Conservation (phyloP, 2,329 filamentous ascomycete species). For the Ophiostoma populinum region DNA sequence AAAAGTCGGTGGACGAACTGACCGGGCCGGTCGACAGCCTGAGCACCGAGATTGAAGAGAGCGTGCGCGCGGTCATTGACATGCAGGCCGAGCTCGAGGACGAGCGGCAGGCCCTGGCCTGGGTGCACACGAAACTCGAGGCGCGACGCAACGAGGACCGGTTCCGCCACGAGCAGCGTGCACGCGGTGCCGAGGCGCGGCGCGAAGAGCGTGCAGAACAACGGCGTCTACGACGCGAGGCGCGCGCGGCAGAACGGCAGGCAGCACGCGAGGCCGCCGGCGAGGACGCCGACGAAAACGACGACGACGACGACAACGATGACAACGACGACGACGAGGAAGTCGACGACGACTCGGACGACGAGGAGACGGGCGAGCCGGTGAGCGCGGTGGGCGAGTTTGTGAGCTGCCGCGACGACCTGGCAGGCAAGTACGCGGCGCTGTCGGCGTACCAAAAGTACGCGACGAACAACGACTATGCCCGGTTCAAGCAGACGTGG, state of each 20-base stretch:
- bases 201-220: conserved; percentile 6
- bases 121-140: conserved; percentile 17
- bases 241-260: conserved; percentile 10
- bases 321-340: conserved; percentile 15
- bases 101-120: conserved; percentile 22
- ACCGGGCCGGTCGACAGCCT: conserved; percentile 23
- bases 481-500: conserved; percentile 39
- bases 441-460: conserved; percentile 30
- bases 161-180: neutral
- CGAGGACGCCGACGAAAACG: neutral
- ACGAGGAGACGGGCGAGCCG: conserved; percentile 10
- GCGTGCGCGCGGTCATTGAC: conserved; percentile 32
- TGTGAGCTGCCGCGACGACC: conserved; percentile 19
- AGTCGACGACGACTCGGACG: conserved; percentile 13
- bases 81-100: conserved; percentile 31
- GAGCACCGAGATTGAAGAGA: conserved; percentile 27
- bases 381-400: conserved; percentile 20
- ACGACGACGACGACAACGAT: conserved; percentile 8
- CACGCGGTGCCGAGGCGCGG: conserved; percentile 4
- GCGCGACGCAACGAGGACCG: conserved; percentile 12
- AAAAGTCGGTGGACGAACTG: conserved; percentile 21
- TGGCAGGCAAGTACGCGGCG: conserved; percentile 24
- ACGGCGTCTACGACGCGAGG: too few relatives aligned
- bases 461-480: conserved; percentile 39
- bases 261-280: neutral